Conservation (phyloP, 495 filamentous ascomycete species). For the Evernia prunastri region DNA sequence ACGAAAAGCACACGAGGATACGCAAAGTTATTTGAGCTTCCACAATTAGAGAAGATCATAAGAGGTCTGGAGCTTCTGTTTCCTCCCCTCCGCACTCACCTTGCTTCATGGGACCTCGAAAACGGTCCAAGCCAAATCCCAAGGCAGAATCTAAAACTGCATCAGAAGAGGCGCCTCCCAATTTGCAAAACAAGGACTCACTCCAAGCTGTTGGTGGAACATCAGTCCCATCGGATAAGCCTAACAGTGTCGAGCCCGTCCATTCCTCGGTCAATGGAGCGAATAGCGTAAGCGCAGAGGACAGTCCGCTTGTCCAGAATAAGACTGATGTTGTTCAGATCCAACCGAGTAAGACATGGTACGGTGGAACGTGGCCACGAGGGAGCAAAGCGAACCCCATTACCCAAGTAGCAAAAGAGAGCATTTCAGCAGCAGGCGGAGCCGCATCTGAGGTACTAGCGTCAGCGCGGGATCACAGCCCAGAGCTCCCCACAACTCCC, state of each 20-base stretch:
- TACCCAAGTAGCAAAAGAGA: conserved; percentile 71
- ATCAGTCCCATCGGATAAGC: not conserved
- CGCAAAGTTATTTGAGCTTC: no score
- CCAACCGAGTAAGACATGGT: conserved; percentile 49
- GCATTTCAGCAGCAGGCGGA: conserved; percentile 55
- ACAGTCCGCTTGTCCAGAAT: not conserved
- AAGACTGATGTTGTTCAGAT: conserved; percentile 8
- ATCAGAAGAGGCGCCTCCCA: conserved; percentile 31
- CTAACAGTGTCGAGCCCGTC: not conserved
- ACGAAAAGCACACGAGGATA: no score
- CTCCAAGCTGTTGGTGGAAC: conserved; percentile 16
- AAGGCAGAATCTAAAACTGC: conserved; percentile 35
- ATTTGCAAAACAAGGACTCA: conserved; percentile 28
- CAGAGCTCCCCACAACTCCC: conserved; percentile 17
- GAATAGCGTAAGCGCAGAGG: conserved; percentile 7
- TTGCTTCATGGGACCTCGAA: conserved; percentile 49
- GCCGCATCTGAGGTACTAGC: conserved; percentile 35
- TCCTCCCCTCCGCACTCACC: not conserved
- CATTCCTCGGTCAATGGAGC: not conserved
- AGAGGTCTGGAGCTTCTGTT: not conserved
- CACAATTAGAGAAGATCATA: not conserved
- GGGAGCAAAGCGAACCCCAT: conserved; percentile 62
- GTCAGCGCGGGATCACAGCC: conserved; percentile 20
- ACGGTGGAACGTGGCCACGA: conserved; percentile 57
- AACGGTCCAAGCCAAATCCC: conserved; percentile 56